Conservation (phyloP, 495 filamentous ascomycete species). For the Xylaria flabelliformis region DNA sequence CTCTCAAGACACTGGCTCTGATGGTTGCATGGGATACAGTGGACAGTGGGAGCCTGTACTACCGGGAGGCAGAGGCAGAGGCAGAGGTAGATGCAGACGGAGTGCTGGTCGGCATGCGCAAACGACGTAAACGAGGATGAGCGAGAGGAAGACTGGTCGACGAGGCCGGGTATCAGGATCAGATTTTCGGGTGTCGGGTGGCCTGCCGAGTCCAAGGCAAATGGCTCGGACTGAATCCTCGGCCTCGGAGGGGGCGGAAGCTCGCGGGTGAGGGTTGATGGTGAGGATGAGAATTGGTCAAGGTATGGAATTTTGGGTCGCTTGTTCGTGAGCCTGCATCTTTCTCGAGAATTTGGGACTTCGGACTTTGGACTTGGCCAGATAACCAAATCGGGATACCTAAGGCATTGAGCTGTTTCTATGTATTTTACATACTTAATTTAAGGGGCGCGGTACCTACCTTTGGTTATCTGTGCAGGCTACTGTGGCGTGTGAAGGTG, state of each 20-base stretch:
- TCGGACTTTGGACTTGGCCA: slow-evolving; percentile 22
- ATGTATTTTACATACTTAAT: background rate
- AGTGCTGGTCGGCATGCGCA: background rate
- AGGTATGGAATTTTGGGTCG: slow-evolving; percentile 6
- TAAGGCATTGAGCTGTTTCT: background rate
- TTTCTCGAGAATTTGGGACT: slow-evolving; percentile 20
- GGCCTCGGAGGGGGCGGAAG: background rate
- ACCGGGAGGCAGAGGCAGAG: background rate
- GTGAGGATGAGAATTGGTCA: background rate
- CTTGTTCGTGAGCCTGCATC: slow-evolving; percentile 4
- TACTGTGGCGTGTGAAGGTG: too few relatives aligned
- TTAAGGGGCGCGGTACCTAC: background rate
- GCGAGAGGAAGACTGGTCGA: background rate
- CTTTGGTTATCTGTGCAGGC: background rate
- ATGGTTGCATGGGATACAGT: background rate
- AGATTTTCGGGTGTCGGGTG: background rate
- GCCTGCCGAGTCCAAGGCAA: slow-evolving; percentile 8
- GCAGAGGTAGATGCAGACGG: background rate
- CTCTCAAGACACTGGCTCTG: slow-evolving; percentile 24
- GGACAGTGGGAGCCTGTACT: slow-evolving; percentile 16
- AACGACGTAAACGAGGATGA: background rate
- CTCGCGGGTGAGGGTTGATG: slow-evolving; percentile 11
- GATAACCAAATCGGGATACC: slow-evolving; percentile 23
- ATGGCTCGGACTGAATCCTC: background rate
- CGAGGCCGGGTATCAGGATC: background rate